Percentiles rank a stretch among this genome's conserved stretches.
phyloP scores from a whole-genome alignment of 352 stramenopile genomes.

The Pythium volutum region DNA sequence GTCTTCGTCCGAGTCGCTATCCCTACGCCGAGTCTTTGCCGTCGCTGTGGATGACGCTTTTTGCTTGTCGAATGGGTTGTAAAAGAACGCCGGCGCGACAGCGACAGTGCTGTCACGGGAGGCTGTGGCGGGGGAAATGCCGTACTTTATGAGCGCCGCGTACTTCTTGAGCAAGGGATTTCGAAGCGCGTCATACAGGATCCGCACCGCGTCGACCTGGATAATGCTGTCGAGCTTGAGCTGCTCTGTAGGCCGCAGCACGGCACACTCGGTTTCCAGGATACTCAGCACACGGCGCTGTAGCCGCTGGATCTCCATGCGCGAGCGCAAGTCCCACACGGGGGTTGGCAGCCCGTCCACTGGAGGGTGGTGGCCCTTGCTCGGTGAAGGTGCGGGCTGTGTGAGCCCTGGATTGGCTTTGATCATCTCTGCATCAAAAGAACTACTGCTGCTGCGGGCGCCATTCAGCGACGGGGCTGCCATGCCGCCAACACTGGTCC shows the following conservation, averaged over 20 bases:
- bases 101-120: background rate
- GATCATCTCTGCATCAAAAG: background rate
- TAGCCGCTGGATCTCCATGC: slow-evolving; percentile 51
- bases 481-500: background rate
- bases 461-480: background rate
- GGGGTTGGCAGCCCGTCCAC: slow-evolving; percentile 1
- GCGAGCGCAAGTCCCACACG: slow-evolving; percentile 65
- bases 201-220: slow-evolving; percentile 44
- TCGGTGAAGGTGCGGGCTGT: background rate
- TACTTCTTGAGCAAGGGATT: slow-evolving; percentile 40
- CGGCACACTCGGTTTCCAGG: slow-evolving; percentile 53
- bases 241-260: slow-evolving; percentile 54
- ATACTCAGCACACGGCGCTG: slow-evolving; percentile 46
- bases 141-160: slow-evolving; percentile 37
- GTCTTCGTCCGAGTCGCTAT: slow-evolving; percentile 4
- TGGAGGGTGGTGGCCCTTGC: background rate
- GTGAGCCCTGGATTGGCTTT: background rate
- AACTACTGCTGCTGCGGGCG: background rate
- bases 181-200: slow-evolving; percentile 14
- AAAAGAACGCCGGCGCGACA: slow-evolving; percentile 28
- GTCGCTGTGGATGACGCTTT: slow-evolving; percentile 3
- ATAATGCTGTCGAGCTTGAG: slow-evolving; percentile 54
- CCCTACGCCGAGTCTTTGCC: background rate
- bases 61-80: slow-evolving; percentile 35
- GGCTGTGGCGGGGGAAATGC: slow-evolving; percentile 16